These are phyloP conservation scores for Lasiosphaeria hispida DNA, from an alignment of 495 filamentous ascomycete genomes.

Conservation along the genomic window DNA sequence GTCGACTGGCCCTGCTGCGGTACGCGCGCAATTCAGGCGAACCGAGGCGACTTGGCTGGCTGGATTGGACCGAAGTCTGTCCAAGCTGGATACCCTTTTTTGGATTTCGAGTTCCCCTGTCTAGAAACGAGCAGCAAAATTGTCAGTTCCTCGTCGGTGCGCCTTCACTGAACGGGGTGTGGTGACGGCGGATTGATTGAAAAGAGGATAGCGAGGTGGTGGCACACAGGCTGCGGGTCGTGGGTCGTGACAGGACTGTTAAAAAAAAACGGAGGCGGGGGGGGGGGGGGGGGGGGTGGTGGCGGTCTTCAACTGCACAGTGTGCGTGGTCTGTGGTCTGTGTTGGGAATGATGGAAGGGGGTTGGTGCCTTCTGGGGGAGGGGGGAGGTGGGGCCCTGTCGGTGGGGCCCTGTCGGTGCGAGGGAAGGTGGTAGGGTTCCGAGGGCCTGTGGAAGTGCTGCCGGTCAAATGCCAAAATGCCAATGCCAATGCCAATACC, in stretches of 20 bases:
- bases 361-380: conserved; percentile 24
- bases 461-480: too few relatives aligned
- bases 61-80: conserved; percentile 26
- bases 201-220: conserved; percentile 59
- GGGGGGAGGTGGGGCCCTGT: conserved; percentile 11
- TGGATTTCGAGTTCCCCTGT: conserved; percentile 42
- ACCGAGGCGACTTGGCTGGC: conserved; percentile 18
- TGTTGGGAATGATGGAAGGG: conserved; percentile 20
- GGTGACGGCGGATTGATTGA: conserved; percentile 58
- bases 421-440: conserved; percentile 20
- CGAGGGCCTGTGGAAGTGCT: too few relatives aligned
- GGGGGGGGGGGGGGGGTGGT: too few relatives aligned
- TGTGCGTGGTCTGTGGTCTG: conserved; percentile 18
- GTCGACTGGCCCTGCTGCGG: too few relatives aligned
- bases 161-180: conserved; percentile 53
- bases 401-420: conserved; percentile 22
- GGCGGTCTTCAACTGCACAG: conserved; percentile 32
- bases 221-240: conserved; percentile 50
- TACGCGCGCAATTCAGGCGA: conserved; percentile 13
- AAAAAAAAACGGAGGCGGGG: conserved; percentile 49
- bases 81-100: conserved; percentile 36
- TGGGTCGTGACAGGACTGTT: conserved; percentile 45
- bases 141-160: conserved; percentile 26
- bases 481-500: too few relatives aligned
- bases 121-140: conserved; percentile 41